Percentiles rank a stretch among this genome's conserved stretches.
Evolutionary conservation across 192 early-diverging fungal species (phyloP).

Genomic region (Diversispora eburnea): DNA sequence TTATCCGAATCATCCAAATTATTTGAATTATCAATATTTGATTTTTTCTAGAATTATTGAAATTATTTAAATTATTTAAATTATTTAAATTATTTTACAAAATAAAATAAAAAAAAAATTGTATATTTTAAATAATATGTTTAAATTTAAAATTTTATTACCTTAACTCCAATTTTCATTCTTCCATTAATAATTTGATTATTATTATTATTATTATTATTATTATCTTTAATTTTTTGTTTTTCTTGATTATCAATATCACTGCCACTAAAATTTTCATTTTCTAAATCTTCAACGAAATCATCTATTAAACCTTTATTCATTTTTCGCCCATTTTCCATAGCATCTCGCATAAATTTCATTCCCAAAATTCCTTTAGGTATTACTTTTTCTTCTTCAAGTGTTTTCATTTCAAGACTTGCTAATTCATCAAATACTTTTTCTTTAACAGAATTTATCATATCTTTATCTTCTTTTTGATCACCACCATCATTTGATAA

Average conservation of each 20-base stretch:
- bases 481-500: slow-evolving; percentile 18
- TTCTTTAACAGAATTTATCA: slow-evolving; percentile 37
- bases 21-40: background rate
- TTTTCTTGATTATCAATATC: slow-evolving; percentile 34
- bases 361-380: slow-evolving; percentile 80
- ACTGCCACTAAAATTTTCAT: slow-evolving; percentile 35
- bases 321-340: slow-evolving; percentile 53
- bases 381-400: slow-evolving; percentile 49
- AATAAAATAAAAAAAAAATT: too few species aligned
- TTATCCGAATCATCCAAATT: too few species aligned
- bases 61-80: too few species aligned
- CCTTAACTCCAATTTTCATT: slow-evolving; percentile 55
- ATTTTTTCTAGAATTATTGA: too few species aligned
- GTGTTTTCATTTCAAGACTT: slow-evolving; percentile 47
- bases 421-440: slow-evolving; percentile 50
- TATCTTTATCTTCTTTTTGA: slow-evolving; percentile 46
- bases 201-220: slow-evolving; percentile 34
- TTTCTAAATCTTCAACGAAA: slow-evolving; percentile 48
- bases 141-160: background rate
- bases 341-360: slow-evolving; percentile 97
- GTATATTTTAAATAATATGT: too few species aligned
- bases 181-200: slow-evolving; percentile 55
- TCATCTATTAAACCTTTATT: slow-evolving; percentile 42
- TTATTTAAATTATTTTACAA: too few species aligned
- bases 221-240: slow-evolving; percentile 23